These are phyloP conservation scores for Gynandropsis gynandra DNA, from an alignment of 345 rosid genomes.

Conservation along the genomic window DNA sequence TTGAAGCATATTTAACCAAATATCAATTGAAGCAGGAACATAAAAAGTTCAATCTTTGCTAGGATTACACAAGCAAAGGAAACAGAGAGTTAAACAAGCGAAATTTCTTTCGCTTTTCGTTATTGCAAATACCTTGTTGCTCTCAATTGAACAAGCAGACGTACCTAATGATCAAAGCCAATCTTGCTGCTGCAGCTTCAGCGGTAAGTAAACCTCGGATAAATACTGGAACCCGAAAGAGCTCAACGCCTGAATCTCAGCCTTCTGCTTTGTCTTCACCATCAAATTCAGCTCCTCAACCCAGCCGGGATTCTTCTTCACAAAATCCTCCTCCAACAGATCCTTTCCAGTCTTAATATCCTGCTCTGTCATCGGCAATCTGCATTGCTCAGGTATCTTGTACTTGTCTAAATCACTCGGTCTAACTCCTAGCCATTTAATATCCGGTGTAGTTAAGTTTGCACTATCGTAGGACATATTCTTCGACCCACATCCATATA, in stretches of 20 bases:
- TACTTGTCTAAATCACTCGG: constrained; percentile 93
- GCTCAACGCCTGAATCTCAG: constrained; percentile 98
- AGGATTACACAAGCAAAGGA: no score
- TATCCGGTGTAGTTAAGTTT: constrained; percentile 91
- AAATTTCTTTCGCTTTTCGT: no score
- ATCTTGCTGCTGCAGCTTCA: constrained; percentile 96
- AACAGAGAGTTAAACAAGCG: no score
- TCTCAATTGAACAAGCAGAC: constrained; percentile 15
- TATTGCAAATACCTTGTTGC: constrained; percentile 10
- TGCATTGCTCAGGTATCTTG: constrained; percentile 81
- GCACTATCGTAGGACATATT: constrained; percentile 97
- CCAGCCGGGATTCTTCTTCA: constrained; percentile 98
- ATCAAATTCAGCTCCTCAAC: constrained; percentile 92
- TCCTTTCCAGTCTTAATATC: constrained; percentile 98
- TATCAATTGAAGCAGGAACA: no score
- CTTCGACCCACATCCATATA: constrained; percentile 96
- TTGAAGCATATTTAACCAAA: no score
- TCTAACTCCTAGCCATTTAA: constrained; percentile 91
- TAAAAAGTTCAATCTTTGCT: not conserved
- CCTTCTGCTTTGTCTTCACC: constrained; percentile 96
- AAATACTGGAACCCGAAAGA: constrained; percentile 92
- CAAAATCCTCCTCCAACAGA: constrained; percentile 90
- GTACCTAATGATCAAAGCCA: constrained; percentile 52
- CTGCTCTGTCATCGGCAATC: constrained; percentile 98
- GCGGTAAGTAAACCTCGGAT: constrained; percentile 90